Percentiles rank a stretch among this genome's conserved stretches.
phyloP scores from a whole-genome alignment of 1,139 yeast species.

The Suzukiozyma palmioleophila region DNA sequence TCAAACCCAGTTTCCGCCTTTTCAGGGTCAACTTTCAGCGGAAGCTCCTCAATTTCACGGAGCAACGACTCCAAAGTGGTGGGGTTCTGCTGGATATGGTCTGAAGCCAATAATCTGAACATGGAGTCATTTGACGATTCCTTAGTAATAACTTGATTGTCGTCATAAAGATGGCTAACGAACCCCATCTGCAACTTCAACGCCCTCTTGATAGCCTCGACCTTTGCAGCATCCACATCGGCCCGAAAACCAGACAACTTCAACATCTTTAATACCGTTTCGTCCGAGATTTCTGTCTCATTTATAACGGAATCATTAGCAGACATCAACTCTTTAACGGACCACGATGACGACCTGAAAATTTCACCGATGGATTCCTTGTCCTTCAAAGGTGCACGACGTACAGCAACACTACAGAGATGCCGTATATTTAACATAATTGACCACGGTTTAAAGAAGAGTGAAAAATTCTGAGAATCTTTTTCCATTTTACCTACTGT shows the following conservation, averaged over 20 bases:
- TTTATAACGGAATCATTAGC: conserved; percentile 7
- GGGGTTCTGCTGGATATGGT: conserved; percentile 23
- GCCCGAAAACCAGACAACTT: conserved; percentile 43
- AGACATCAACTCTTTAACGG: conserved; percentile 19
- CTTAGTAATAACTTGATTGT: conserved; percentile 13
- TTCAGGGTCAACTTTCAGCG: conserved; percentile 15
- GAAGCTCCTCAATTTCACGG: conserved; percentile 17
- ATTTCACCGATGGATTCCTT: conserved; percentile 6
- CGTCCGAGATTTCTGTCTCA: conserved; percentile 13
- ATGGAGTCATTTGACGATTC: conserved; percentile 16
- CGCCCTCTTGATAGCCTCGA: conserved; percentile 23
- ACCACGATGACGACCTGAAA: conserved; percentile 26
- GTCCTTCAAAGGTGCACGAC: not conserved
- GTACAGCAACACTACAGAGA: not conserved
- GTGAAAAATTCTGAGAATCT: not conserved
- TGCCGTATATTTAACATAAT: not conserved
- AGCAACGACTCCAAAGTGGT: conserved; percentile 20
- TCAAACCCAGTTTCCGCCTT: conserved; percentile 25
- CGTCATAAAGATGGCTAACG: conserved; percentile 38
- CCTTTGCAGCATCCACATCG: conserved; percentile 17
- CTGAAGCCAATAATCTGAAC: conserved; percentile 34
- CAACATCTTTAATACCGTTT: conserved; percentile 27
- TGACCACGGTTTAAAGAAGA: not conserved
- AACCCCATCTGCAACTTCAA: conserved; percentile 45
- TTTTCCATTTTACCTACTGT: not conserved